Conservation (phyloP, 2,329 filamentous ascomycete genomes). For the Neophaeococcomyces mojaviensis region DNA sequence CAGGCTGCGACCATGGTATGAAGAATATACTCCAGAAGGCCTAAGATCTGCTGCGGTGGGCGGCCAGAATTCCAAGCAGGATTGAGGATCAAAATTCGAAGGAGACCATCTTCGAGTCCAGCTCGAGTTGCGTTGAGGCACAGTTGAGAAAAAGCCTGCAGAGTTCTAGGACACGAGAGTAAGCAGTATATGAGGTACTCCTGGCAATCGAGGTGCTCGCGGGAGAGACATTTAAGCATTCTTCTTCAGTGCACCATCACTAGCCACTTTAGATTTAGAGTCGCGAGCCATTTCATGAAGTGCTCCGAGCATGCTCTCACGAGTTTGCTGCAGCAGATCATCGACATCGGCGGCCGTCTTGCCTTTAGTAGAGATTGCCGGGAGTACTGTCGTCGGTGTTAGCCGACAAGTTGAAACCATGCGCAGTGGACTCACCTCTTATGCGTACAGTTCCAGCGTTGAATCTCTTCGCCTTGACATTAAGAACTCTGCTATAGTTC, state of each 20-base stretch:
- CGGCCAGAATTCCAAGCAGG: not conserved
- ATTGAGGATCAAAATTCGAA: not conserved
- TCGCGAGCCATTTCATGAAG: constrained; percentile 34
- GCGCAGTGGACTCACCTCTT: constrained; percentile 48
- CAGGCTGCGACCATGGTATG: not conserved
- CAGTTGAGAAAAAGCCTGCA: too few relatives aligned
- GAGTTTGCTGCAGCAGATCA: constrained; percentile 58
- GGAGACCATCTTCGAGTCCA: not conserved
- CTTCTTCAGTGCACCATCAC: constrained; percentile 1
- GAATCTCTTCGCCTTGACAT: constrained; percentile 58
- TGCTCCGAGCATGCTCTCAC: constrained; percentile 66
- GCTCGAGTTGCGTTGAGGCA: too few relatives aligned
- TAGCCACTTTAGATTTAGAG: constrained; percentile 4
- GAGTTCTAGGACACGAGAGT: too few relatives aligned
- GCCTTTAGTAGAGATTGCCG: constrained; percentile 69
- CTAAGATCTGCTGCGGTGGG: constrained; percentile 2
- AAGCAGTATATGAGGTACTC: too few relatives aligned
- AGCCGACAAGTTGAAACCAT: not conserved
- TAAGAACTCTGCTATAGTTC: constrained; percentile 69
- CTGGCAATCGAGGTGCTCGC: too few relatives aligned
- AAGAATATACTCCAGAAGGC: constrained; percentile 2
- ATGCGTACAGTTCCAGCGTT: constrained; percentile 63
- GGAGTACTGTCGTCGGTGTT: constrained; percentile 53
- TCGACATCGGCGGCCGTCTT: constrained; percentile 72
- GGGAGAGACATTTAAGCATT: not conserved